A percentile compares a stretch with the other conserved stretches of the same genome.
These are phyloP conservation scores for Byssothecium circinans DNA, from an alignment of 2,329 filamentous ascomycete genomes.

Conservation along the genomic window DNA sequence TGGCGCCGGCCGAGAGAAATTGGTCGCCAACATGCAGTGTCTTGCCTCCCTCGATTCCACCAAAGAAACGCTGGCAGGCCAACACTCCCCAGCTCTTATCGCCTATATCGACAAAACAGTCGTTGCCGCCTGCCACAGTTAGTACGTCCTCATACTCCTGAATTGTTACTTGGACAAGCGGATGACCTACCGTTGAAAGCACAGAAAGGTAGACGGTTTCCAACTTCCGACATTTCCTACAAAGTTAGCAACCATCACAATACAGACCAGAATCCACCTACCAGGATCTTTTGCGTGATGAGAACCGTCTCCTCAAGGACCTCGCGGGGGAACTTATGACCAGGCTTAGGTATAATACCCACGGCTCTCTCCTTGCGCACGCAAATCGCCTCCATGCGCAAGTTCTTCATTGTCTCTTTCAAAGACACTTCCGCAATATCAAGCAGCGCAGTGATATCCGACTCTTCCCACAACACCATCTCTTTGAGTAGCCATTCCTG, in stretches of 20 bases:
- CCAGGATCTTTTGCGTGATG: conserved; percentile 85
- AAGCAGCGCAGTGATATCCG: conserved; percentile 77
- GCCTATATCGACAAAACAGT: conserved; percentile 97
- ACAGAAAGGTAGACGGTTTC: conserved; percentile 78
- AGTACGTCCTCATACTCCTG: conserved; percentile 8
- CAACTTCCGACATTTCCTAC: conserved; percentile 71
- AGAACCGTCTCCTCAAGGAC: conserved; percentile 94
- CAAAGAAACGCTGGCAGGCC: conserved; percentile 90
- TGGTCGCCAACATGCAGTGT: conserved; percentile 95
- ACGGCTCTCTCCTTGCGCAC: conserved; percentile 80
- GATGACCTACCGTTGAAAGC: conserved; percentile 76
- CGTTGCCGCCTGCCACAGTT: conserved; percentile 69
- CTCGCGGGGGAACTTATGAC: conserved; percentile 76
- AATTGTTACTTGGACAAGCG: neutral
- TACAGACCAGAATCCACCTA: conserved; percentile 15
- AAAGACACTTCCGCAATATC: conserved; percentile 86
- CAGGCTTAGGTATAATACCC: conserved; percentile 57
- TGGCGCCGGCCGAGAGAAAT: conserved; percentile 84
- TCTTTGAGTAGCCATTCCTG: conserved; percentile 74
- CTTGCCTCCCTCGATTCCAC: conserved; percentile 70
- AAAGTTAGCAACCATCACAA: conserved; percentile 11
- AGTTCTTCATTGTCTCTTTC: conserved; percentile 74
- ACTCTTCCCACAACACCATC: conserved; percentile 75
- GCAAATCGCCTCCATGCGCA: conserved; percentile 77
- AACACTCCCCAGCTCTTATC: conserved; percentile 96